A percentile compares a stretch with the other conserved stretches of the same genome.
phyloP scores from a whole-genome alignment of 345 rosid species.

The Arabidopsis arenosa region DNA sequence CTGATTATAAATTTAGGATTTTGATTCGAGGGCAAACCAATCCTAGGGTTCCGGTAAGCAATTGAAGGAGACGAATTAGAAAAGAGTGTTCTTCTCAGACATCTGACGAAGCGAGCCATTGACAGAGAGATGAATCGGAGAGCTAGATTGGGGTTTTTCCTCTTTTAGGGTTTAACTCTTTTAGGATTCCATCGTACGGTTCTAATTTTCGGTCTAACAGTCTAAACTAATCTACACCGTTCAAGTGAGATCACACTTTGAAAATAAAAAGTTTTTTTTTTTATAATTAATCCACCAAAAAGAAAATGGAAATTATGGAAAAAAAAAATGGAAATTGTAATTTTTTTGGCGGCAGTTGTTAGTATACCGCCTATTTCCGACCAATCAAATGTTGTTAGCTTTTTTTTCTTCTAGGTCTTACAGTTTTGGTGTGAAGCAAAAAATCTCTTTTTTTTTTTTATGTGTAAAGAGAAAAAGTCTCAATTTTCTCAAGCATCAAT shows the following conservation, averaged over 20 bases:
- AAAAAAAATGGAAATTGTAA: background rate
- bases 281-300: too few relatives aligned
- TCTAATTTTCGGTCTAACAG: background rate
- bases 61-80: conserved; percentile 27
- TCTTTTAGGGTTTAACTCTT: conserved; percentile 31
- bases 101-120: conserved; percentile 55
- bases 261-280: too few relatives aligned
- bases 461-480: background rate
- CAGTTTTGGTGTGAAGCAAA: background rate
- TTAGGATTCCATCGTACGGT: conserved; percentile 35
- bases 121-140: conserved; percentile 19
- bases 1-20: conserved; percentile 1
- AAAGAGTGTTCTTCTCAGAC: conserved; percentile 43
- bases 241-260: background rate
- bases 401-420: conserved; percentile 2
- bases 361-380: conserved; percentile 29
- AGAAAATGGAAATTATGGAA: too few relatives aligned
- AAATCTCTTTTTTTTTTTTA: too few relatives aligned
- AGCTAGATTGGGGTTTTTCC: background rate
- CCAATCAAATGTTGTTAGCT: conserved; percentile 4
- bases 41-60: conserved; percentile 26
- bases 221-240: conserved; percentile 38
- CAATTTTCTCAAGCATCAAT: background rate
- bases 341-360: conserved; percentile 37
- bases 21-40: conserved; percentile 25